A percentile compares a stretch with the other conserved stretches of the same genome.
Conservation (phyloP, 176 grass and related monocot species). For the Luzula sylvatica region DNA sequence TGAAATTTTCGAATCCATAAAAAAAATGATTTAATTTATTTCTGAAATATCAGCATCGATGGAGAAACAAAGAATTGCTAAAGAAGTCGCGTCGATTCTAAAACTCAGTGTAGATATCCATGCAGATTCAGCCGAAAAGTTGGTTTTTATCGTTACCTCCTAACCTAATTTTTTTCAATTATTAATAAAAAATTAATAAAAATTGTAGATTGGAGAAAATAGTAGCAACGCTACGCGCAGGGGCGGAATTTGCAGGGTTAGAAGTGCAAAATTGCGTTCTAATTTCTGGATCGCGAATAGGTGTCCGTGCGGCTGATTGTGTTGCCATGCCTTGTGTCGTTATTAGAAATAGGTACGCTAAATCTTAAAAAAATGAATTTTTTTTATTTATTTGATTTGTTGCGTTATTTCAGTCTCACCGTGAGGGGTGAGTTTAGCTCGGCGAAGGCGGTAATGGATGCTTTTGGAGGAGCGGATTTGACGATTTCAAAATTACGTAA, state of each 20-base stretch:
- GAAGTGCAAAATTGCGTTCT: conserved; percentile 53
- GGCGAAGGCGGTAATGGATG: conserved; percentile 67
- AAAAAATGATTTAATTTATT: not conserved
- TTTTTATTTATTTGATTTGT: not conserved
- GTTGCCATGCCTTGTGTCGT: conserved; percentile 72
- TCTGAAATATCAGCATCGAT: conserved; percentile 39
- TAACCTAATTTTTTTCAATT: not conserved
- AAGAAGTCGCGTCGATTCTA: conserved; percentile 71
- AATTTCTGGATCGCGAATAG: conserved; percentile 47
- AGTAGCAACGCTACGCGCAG: conserved; percentile 44
- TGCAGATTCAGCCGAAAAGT: conserved; percentile 38
- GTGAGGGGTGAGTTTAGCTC: conserved; percentile 66
- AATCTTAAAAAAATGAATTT: not conserved
- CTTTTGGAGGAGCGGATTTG: conserved; percentile 59
- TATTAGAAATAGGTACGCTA: conserved; percentile 48
- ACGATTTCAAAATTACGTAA: conserved; percentile 53
- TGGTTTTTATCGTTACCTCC: conserved; percentile 4
- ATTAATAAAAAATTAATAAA: conserved; percentile 16
- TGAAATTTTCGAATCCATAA: conserved; percentile 1
- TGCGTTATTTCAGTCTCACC: conserved; percentile 34
- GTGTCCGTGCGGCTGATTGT: conserved; percentile 44
- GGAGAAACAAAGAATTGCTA: conserved; percentile 76
- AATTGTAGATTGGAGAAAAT: conserved; percentile 54
- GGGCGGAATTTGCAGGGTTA: conserved; percentile 42
- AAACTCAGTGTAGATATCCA: conserved; percentile 67